These are phyloP conservation scores for Rosa chinensis DNA, from an alignment of 306 rosid species.

Conservation along the genomic window DNA sequence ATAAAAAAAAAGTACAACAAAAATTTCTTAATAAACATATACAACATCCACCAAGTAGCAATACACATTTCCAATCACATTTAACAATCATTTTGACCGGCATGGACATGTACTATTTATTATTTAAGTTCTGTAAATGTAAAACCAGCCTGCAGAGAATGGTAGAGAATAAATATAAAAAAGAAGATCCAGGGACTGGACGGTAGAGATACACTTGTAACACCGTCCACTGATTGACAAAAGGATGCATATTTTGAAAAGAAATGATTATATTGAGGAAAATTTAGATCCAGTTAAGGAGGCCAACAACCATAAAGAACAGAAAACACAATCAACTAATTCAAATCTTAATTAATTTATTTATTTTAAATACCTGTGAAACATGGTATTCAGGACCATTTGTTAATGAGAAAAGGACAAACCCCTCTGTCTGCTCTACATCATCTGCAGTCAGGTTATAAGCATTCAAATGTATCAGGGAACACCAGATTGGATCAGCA, in stretches of 20 bases:
- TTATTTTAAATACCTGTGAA: slow-evolving; percentile 65
- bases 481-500: background rate
- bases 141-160: background rate
- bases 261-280: background rate
- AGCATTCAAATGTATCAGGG: slow-evolving; percentile 6
- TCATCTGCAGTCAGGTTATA: slow-evolving; percentile 52
- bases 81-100: background rate
- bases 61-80: no score
- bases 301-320: slow-evolving; percentile 8
- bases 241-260: background rate
- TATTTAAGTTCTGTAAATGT: background rate
- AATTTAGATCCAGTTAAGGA: background rate
- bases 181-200: background rate
- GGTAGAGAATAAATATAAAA: background rate
- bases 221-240: background rate
- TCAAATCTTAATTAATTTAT: background rate
- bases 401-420: slow-evolving; percentile 80
- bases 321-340: slow-evolving; percentile 18
- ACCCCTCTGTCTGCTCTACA: slow-evolving; percentile 74
- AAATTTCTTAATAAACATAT: background rate
- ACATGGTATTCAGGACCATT: slow-evolving; percentile 96
- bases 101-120: background rate
- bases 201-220: background rate
- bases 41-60: background rate
- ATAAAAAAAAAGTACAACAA: background rate